phyloP scores from a whole-genome alignment of 2,329 filamentous ascomycete genomes.

The Arthrobotrys sinensis region DNA sequence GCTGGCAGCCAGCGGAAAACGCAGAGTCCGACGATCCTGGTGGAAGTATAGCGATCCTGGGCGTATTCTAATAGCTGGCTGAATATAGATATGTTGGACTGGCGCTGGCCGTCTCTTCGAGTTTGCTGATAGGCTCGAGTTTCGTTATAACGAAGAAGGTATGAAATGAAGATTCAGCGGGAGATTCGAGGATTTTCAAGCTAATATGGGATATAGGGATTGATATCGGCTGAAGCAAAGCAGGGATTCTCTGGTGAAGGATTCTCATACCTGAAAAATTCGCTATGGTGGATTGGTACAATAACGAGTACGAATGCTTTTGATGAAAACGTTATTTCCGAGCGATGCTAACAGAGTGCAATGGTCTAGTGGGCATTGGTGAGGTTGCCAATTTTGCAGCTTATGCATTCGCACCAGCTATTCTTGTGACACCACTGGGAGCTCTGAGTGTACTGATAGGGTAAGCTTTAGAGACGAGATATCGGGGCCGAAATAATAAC shows the following conservation, averaged over 20 bases:
- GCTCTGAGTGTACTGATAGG: conserved; percentile 94
- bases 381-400: conserved; percentile 98
- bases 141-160: conserved; percentile 99
- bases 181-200: background rate
- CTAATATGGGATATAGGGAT: conserved; percentile 73
- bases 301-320: conserved; percentile 77
- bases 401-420: conserved; percentile 98
- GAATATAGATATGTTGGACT: conserved; percentile 80
- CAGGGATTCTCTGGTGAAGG: conserved; percentile 98
- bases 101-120: conserved; percentile 81
- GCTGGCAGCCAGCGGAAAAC: background rate
- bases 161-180: conserved; percentile 65
- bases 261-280: conserved; percentile 92
- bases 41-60: background rate
- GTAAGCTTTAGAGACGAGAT: conserved; percentile 66
- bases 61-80: background rate
- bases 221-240: conserved; percentile 89
- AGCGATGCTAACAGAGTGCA: conserved; percentile 12
- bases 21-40: background rate
- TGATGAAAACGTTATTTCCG: background rate
- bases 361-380: conserved; percentile 82
- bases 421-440: conserved; percentile 94
- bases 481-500: background rate
- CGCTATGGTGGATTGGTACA: conserved; percentile 98
- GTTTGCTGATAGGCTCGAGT: conserved; percentile 89